Base-by-base conservation (phyloP, 2,329 filamentous ascomycete species). In the Trichocomaceae sp. region DNA sequence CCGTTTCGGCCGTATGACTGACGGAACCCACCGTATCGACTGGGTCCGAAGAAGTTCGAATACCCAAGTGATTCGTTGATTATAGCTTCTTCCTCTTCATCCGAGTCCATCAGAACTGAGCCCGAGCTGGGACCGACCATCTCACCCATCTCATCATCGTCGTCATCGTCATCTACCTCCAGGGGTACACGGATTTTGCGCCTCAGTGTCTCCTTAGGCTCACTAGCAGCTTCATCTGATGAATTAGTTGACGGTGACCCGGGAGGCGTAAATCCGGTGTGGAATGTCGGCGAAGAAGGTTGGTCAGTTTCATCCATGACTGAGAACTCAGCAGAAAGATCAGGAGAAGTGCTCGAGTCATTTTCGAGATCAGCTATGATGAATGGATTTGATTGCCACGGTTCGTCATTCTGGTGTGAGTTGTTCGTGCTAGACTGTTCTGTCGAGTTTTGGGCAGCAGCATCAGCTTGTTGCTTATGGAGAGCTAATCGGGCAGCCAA, bases 401-500 rank as follows among this genome's bases (percentile, higher is more conserved):
- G 63, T 20, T 63, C 62, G 19, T 66, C 65, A 20, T 57, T 56
- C n/a, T 46, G 49, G 37, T 54, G 39, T 33, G 22, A 47, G 31
- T 51, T 46, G 15, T 41, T 29, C 15, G 46, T 37, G 17, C 22
- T 44, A 39, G 54, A 49, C 35, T 41, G 37, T 37, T 52, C 54
- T 13, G 20, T 47, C 6, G 48, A 41, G 23, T 50, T 56, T 33
- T 56, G 46, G 26, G 49, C 72, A 1, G 77, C 69, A 42, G 72
- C 73, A 22, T 76, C 71, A 5, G 77, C 72, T 60, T 83, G 82
- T 69, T 88, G 86, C 61, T 84, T 83, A 61, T 89, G 87, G 72
- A 87, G 82, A 2, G 88, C 83, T 64, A 97, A 79, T 12, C 91
- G 84, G 12, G 88, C 88, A n/a, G 90, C 91, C n/a, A 97, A 81